Percentiles rank a stretch among this genome's conserved stretches.
Conservation (phyloP, 1,139 yeast species). For the Blastobotrys illinoisensis region DNA sequence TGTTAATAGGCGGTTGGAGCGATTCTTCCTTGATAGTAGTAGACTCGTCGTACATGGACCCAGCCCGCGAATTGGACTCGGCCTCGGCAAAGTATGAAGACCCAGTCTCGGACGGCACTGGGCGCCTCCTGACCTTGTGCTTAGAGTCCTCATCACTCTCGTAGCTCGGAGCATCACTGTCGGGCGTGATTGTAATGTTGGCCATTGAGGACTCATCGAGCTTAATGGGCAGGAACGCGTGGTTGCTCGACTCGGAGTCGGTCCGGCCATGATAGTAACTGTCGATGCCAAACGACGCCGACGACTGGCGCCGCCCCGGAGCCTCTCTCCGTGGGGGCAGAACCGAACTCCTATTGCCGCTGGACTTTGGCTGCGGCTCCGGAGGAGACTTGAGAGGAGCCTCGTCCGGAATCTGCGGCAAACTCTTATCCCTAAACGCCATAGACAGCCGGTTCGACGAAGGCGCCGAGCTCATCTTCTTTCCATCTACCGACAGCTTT, state of each 20-base stretch:
- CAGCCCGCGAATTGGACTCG: background rate
- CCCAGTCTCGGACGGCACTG: background rate
- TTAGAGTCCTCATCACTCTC: background rate
- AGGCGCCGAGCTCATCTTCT: background rate
- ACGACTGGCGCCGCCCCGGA: background rate
- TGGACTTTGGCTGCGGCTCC: slow-evolving; percentile 1
- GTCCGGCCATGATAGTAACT: slow-evolving; percentile 7
- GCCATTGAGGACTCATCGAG: slow-evolving; percentile 14
- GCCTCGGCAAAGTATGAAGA: background rate
- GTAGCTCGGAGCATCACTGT: background rate
- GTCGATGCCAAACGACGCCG: slow-evolving; percentile 1
- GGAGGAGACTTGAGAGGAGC: background rate
- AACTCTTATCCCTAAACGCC: background rate
- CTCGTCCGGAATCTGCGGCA: slow-evolving; percentile 2
- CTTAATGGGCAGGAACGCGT: slow-evolving; percentile 17
- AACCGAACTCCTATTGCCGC: background rate
- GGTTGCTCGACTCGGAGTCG: slow-evolving; percentile 9
- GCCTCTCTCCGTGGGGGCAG: background rate
- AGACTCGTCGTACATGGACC: background rate
- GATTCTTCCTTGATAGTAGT: background rate
- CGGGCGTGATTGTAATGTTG: background rate
- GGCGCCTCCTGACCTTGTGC: background rate
- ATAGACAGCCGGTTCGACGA: background rate
- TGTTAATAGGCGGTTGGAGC: background rate
- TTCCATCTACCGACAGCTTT: background rate